Conservation (phyloP, 176 grass and related monocot genomes). For the Zizania latifolia region DNA sequence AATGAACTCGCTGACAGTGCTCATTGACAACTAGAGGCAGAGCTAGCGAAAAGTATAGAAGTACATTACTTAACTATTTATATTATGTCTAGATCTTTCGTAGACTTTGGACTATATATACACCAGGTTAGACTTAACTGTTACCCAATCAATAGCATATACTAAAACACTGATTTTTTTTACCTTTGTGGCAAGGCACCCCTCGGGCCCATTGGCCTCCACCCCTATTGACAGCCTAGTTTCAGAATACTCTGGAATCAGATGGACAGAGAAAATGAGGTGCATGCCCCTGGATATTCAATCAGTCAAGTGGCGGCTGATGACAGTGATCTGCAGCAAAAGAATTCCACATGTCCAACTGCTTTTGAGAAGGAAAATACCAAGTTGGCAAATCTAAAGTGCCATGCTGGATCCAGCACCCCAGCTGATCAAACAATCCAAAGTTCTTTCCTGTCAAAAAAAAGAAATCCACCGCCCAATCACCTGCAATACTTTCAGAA, state of each 20-base stretch:
- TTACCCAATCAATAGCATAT: too few relatives aligned
- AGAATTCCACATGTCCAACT: slow-evolving; percentile 34
- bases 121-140: too few relatives aligned
- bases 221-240: too few relatives aligned
- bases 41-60: too few relatives aligned
- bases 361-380: slow-evolving; percentile 29
- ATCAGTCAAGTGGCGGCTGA: slow-evolving; percentile 29
- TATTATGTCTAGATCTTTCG: too few relatives aligned
- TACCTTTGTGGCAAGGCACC: too few relatives aligned
- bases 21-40: too few relatives aligned
- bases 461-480: slow-evolving; percentile 6
- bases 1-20: not conserved
- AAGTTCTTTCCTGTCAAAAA: slow-evolving; percentile 6
- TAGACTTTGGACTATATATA: too few relatives aligned
- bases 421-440: not conserved
- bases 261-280: not conserved
- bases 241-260: slow-evolving; percentile 8
- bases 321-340: slow-evolving; percentile 26
- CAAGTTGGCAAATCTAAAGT: slow-evolving; percentile 33
- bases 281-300: slow-evolving; percentile 26
- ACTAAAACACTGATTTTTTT: too few relatives aligned
- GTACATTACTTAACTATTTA: too few relatives aligned
- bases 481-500: not conserved
- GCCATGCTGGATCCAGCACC: slow-evolving; percentile 37
- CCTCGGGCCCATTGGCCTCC: too few relatives aligned